phyloP scores from a whole-genome alignment of 805 yeast species.

The Candida orba region DNA sequence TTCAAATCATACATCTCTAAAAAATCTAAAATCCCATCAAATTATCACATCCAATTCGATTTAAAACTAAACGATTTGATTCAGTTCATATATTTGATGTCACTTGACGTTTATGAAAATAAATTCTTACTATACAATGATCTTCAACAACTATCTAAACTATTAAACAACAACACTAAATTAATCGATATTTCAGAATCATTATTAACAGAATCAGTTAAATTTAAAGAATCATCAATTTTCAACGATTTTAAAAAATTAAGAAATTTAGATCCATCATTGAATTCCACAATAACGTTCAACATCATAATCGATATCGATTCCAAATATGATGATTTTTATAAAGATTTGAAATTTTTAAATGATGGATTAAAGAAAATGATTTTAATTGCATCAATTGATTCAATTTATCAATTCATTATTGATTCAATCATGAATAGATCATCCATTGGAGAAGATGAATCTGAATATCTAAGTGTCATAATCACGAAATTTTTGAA shows the following conservation, averaged over 20 bases:
- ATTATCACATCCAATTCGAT: constrained; percentile 7
- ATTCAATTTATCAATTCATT: constrained; percentile 15
- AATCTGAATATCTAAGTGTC: constrained; percentile 16
- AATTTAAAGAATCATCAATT: constrained; percentile 8
- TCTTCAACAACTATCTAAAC: constrained; percentile 5
- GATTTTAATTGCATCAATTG: constrained; percentile 11
- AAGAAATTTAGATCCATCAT: constrained; percentile 15
- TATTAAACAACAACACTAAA: constrained; percentile 12
- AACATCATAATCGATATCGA: constrained; percentile 12
- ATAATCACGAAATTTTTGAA: constrained; percentile 13
- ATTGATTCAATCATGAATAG: constrained; percentile 13
- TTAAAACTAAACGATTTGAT: constrained; percentile 14
- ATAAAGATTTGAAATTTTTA: constrained; percentile 6
- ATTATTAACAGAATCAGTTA: constrained; percentile 9
- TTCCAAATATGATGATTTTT: constrained; percentile 2
- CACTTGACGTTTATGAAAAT: constrained; percentile 10
- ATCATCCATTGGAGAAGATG: constrained; percentile 19
- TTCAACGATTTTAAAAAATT: constrained; percentile 3
- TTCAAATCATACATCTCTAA: constrained; percentile 4
- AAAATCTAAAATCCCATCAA: constrained; percentile 4
- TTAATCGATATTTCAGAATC: constrained; percentile 38
- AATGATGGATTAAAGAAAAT: neutral
- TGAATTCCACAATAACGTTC: constrained; percentile 12
- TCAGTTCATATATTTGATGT: constrained; percentile 14
- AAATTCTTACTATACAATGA: constrained; percentile 19